Evolutionary conservation across 2,329 filamentous ascomycete genomes (phyloP), one percentile per base, ranked within the genome.

Genomic region (Beauveria pseudobassiana): DNA sequence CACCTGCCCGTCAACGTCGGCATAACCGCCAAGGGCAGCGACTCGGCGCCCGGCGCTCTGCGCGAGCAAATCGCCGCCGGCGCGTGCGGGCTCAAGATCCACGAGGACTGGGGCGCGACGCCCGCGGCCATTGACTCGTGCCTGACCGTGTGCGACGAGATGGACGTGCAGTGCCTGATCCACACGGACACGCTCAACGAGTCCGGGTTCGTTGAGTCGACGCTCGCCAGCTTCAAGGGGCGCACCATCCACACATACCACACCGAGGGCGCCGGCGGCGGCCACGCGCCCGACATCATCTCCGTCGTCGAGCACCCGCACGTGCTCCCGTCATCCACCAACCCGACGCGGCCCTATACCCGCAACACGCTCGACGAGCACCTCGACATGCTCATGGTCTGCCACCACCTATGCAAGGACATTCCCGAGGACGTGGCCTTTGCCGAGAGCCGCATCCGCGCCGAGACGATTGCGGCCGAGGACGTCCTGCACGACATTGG

Each of bases 351-450:
- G 2, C 93, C 93, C 0, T 97, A 87, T 75, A 98, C 93, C 1
- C 81, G 82, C 66, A 97, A 98, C 78, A 98, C 93, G 0, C 83
- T 98, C 0, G 93, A 97, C 71, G 93, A 98, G 75, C 93, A 98
- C 76, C 84, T 97, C 16, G 93, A 98, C 77, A 98, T 98, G 93
- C 79, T 97, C 52, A 97, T 97, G 93, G 91, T 96, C 43, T 98
- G 93, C 79, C 93, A 98, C 74, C 93, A 98, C 71, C 80, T 98
- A 10, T 92, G 87, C 58, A 91, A 90, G 74, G 87, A 96, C 75
- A 97, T 97, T 63, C 91, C 93, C 62, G 93, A 98, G 77, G 93
- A 98, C 72, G 89, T 98, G 16, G 92, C 93, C 1, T 98, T 98
- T 70, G 93, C 93, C 53, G 93, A 98, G 77, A 91, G 87, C 42